These are phyloP conservation scores for Fusarium sp. DNA, from an alignment of 2,329 filamentous ascomycete genomes.

Conservation along the genomic window DNA sequence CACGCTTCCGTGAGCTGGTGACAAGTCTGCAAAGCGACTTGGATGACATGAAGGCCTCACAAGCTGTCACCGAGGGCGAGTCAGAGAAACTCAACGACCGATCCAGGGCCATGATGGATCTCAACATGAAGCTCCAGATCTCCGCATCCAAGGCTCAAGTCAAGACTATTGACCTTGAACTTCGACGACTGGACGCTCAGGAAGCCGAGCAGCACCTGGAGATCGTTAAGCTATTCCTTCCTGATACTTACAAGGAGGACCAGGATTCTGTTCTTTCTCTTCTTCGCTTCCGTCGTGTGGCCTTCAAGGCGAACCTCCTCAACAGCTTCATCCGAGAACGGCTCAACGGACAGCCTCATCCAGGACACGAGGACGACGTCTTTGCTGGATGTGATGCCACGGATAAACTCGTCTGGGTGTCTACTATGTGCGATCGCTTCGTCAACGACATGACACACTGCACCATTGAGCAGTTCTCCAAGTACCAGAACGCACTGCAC, in stretches of 20 bases:
- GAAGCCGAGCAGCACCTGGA: slow-evolving; percentile 89
- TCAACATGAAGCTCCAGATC: slow-evolving; percentile 93
- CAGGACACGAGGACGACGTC: slow-evolving; percentile 79
- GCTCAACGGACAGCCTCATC: slow-evolving; percentile 73
- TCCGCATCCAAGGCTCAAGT: slow-evolving; percentile 92
- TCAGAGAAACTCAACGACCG: slow-evolving; percentile 89
- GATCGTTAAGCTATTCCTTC: slow-evolving; percentile 90
- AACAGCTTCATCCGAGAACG: slow-evolving; percentile 83
- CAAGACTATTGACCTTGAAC: slow-evolving; percentile 92
- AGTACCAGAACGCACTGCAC: slow-evolving; percentile 82
- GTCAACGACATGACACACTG: slow-evolving; percentile 83
- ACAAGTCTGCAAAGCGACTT: slow-evolving; percentile 86
- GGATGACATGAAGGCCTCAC: slow-evolving; percentile 91
- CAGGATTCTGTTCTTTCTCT: slow-evolving; percentile 89
- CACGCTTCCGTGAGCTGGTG: slow-evolving; percentile 89
- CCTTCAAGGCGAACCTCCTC: slow-evolving; percentile 87
- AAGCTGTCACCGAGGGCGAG: slow-evolving; percentile 91
- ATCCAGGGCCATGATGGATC: slow-evolving; percentile 94
- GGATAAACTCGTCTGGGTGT: slow-evolving; percentile 87
- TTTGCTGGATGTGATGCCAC: slow-evolving; percentile 84
- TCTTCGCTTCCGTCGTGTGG: slow-evolving; percentile 86
- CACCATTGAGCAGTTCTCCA: slow-evolving; percentile 80
- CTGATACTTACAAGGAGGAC: slow-evolving; percentile 83
- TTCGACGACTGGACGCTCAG: slow-evolving; percentile 86
- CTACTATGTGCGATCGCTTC: slow-evolving; percentile 85